Evolutionary conservation across 371 early-diverging fungal genomes (phyloP), one percentile per base, ranked within the genome.

Genomic region (Apophysomyces sp.): DNA sequence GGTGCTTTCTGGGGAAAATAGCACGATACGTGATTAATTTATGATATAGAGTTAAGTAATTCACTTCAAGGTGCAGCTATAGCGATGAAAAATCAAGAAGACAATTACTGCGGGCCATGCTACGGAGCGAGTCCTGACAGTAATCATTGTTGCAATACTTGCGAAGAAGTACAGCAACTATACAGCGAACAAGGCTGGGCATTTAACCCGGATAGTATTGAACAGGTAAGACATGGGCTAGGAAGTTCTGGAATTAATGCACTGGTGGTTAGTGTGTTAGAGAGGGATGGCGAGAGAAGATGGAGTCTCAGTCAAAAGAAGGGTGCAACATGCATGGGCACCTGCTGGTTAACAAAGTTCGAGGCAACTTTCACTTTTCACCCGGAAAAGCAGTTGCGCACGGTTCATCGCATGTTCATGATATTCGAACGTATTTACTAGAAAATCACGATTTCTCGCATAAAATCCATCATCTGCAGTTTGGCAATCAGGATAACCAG

Each of bases 361-460:
- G 94, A 8, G 92, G 92, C 44, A 94, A 95, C 68, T 89, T 96
- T 62, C 97, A 96, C 71, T 88, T 98, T 66, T 93, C 97, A 4
- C 93, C 97, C 11, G 97, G 98, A 29, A 83, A 86, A 63, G 83
- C 89, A 28, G 92, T 94, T 69, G 82, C 89, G 55, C 82, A 86
- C 40, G 83, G 82, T 31, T 76, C 84, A 12, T 72, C 87, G 71
- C 97, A 96, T 72, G 82, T 94, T 26, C 79, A 79, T 54, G 79
- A 79, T 52, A 70, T 79, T 57, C 70, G 72, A 12, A 57, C 61
- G 1, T 78, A 73, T 40, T 32, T 79, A 13, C 49, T 62, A 16
- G 67, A 79, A 16, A 65, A 84, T 12, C 80, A 86, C 44, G 88
- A 93, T 64, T 96, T 97, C 67, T 78, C 86, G 21, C 98, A 98